A percentile compares a stretch with the other conserved stretches of the same genome.
Conservation (phyloP, 2,329 filamentous ascomycete genomes). For the Ophiostoma australiae region DNA sequence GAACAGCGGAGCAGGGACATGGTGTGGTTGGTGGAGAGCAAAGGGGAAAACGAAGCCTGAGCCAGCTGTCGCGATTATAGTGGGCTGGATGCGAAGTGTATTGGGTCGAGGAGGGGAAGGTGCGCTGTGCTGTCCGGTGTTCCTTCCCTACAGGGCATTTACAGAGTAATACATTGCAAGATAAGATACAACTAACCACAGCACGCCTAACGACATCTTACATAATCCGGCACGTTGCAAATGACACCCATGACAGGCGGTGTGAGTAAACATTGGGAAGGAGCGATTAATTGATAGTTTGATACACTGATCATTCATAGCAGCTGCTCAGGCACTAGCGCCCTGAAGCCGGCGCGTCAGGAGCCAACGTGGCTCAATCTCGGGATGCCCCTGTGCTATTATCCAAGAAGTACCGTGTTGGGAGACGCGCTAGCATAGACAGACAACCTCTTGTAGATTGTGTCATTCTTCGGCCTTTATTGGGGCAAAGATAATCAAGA, state of each 20-base stretch:
- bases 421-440: constrained; percentile 8
- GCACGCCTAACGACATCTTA: not conserved
- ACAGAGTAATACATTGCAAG: no score
- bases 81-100: not conserved
- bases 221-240: not conserved
- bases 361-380: constrained; percentile 7
- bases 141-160: not conserved
- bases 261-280: constrained; percentile 11
- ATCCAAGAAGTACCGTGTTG: not conserved
- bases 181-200: not conserved
- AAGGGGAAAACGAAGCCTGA: constrained; percentile 9
- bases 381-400: constrained; percentile 2
- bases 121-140: not conserved
- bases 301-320: not conserved
- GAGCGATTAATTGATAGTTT: not conserved
- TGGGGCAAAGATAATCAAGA: not conserved
- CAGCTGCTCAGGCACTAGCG: not conserved
- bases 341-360: not conserved
- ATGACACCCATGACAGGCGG: not conserved
- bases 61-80: constrained; percentile 16
- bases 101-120: constrained; percentile 17
- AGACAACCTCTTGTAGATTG: not conserved
- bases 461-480: not conserved
- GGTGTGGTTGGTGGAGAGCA: constrained; percentile 16
- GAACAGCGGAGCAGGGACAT: constrained; percentile 15